Percentiles rank a stretch among this genome's conserved stretches.
Evolutionary conservation across 495 filamentous ascomycete genomes (phyloP).

Genomic region (Penicillium cosmopolitanum): DNA sequence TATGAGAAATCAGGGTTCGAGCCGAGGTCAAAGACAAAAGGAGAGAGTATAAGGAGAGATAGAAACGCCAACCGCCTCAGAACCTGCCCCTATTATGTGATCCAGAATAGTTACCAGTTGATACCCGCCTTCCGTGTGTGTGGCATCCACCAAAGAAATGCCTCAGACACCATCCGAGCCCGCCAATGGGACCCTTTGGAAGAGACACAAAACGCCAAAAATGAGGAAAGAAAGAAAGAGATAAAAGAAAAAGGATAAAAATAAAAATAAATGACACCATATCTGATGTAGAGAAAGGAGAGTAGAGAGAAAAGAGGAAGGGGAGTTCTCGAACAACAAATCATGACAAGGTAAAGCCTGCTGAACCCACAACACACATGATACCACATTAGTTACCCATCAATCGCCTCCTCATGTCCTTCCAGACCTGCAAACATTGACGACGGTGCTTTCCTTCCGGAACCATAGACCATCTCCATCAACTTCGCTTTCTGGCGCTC

Average conservation of each 20-base stretch:
- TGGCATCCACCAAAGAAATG: not conserved
- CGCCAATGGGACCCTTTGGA: not conserved
- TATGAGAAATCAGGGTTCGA: not conserved
- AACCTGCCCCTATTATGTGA: not conserved
- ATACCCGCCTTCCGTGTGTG: not conserved
- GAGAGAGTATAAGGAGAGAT: not conserved
- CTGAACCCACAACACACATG: too few relatives aligned
- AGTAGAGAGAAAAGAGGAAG: not conserved
- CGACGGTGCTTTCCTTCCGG: constrained; percentile 42
- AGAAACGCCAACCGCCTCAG: not conserved
- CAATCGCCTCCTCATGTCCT: constrained; percentile 22
- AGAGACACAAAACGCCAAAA: not conserved
- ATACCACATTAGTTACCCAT: not conserved
- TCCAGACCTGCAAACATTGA: constrained; percentile 33
- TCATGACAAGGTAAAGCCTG: too few relatives aligned
- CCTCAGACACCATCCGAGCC: not conserved
- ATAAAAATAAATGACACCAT: not conserved
- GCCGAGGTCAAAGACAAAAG: not conserved
- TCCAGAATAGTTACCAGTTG: constrained; percentile 2
- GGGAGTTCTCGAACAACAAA: too few relatives aligned
- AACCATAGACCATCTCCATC: constrained; percentile 78
- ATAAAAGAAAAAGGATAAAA: not conserved
- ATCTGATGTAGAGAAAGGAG: not conserved
- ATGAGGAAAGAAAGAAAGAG: not conserved
- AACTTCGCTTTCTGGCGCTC: constrained; percentile 80